Evolutionary conservation across 2,329 filamentous ascomycete genomes (phyloP).

Genomic region (Aspergillus floridensis): DNA sequence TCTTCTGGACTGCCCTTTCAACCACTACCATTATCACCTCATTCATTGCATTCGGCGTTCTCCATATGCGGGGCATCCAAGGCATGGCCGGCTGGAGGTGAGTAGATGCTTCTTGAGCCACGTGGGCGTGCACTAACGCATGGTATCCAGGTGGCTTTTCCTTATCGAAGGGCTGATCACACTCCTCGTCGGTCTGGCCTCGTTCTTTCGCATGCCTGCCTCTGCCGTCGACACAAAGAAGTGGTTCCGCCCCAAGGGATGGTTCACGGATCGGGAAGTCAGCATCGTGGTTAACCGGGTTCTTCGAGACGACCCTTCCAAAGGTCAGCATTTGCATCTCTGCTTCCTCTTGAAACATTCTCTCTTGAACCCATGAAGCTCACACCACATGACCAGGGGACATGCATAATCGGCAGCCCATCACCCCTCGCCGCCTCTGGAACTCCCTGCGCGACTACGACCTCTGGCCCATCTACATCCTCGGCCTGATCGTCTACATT

Average conservation of each 20-base stretch:
- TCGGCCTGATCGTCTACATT: constrained; percentile 55
- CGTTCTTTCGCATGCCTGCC: constrained; percentile 57
- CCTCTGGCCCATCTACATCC: constrained; percentile 56
- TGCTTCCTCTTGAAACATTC: neutral
- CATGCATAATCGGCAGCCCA: constrained; percentile 61
- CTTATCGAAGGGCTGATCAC: constrained; percentile 58
- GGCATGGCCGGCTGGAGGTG: constrained; percentile 47
- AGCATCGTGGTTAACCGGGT: constrained; percentile 60
- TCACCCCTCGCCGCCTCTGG: constrained; percentile 52
- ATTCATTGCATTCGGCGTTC: constrained; percentile 37
- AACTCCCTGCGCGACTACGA: constrained; percentile 58
- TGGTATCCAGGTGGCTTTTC: constrained; percentile 46
- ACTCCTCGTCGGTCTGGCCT: constrained; percentile 51
- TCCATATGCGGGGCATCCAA: constrained; percentile 33
- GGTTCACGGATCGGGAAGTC: constrained; percentile 62
- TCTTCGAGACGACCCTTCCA: constrained; percentile 59
- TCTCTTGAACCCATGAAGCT: neutral
- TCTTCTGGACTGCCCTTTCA: constrained; percentile 65
- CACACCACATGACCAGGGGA: constrained; percentile 26
- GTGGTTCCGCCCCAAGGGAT: constrained; percentile 56
- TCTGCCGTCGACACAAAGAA: constrained; percentile 52
- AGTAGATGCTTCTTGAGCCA: constrained; percentile 24
- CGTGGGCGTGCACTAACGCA: constrained; percentile 22
- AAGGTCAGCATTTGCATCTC: constrained; percentile 37
- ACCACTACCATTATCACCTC: constrained; percentile 35